These are phyloP conservation scores for Ceratobasidium sp. DNA, from an alignment of 1,284 basidiomycete species.

Conservation along the genomic window DNA sequence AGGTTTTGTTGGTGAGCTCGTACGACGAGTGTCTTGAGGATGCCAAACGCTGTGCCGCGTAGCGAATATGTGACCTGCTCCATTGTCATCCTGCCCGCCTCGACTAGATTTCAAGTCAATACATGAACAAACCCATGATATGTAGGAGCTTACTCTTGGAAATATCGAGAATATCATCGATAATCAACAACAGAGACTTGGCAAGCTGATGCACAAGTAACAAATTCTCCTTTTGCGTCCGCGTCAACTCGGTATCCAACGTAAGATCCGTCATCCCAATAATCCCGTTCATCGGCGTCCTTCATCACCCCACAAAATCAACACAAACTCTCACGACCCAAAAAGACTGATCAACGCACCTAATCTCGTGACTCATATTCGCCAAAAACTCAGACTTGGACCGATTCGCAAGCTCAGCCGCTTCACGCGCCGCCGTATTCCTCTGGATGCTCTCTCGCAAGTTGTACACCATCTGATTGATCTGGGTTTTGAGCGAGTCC, in stretches of 20 bases:
- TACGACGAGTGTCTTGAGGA: conserved; percentile 97
- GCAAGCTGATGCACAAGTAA: conserved; percentile 96
- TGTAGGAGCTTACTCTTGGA: conserved; percentile 83
- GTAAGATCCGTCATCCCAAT: conserved; percentile 99
- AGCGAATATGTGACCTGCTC: conserved; percentile 99
- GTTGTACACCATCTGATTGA: conserved; percentile 99
- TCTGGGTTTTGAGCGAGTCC: conserved; percentile 99
- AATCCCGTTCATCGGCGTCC: conserved; percentile 99
- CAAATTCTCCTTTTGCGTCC: conserved; percentile 93
- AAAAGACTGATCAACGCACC: conserved; percentile 64
- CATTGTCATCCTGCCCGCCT: conserved; percentile 99
- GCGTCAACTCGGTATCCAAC: conserved; percentile 89
- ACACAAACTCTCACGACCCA: not conserved
- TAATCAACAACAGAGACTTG: conserved; percentile 93
- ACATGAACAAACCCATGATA: not conserved
- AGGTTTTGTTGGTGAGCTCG: conserved; percentile 98
- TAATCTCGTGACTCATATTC: conserved; percentile 97
- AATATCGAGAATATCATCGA: conserved; percentile 98
- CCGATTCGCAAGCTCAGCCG: conserved; percentile 95
- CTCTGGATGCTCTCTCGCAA: conserved; percentile 97
- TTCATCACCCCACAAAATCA: conserved; percentile 54
- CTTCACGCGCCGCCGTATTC: conserved; percentile 97
- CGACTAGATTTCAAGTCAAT: conserved; percentile 68
- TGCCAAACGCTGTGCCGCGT: conserved; percentile 95
- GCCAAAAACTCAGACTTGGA: conserved; percentile 98